Evolutionary conservation across 352 stramenopile genomes (phyloP).

Genomic region (Phytopythium chamaehyphon): DNA sequence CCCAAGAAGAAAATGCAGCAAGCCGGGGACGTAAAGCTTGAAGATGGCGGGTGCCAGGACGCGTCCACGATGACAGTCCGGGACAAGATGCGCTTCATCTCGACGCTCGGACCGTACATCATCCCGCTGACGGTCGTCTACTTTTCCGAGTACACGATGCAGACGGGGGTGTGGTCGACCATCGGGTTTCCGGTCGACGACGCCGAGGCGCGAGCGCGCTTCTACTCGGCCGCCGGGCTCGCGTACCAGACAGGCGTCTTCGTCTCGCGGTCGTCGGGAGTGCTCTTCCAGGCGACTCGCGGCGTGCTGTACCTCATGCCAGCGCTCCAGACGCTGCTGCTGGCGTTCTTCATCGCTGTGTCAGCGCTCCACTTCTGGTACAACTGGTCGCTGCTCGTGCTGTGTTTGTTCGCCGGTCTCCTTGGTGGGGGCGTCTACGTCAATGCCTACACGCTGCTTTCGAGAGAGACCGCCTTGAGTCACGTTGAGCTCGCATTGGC

Average conservation of each 20-base stretch:
- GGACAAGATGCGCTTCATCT: slow-evolving; percentile 67
- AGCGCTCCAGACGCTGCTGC: slow-evolving; percentile 74
- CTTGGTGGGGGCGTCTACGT: slow-evolving; percentile 90
- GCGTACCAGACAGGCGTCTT: slow-evolving; percentile 93
- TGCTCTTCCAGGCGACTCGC: slow-evolving; percentile 73
- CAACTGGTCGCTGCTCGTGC: slow-evolving; percentile 74
- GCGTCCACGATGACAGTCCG: slow-evolving; percentile 36
- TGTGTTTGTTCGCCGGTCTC: slow-evolving; percentile 86
- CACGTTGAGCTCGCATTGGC: slow-evolving; percentile 86
- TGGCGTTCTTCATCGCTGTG: slow-evolving; percentile 86
- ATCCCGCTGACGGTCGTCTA: slow-evolving; percentile 91
- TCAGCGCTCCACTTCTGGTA: slow-evolving; percentile 83
- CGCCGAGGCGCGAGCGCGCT: slow-evolving; percentile 62
- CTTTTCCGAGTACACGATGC: slow-evolving; percentile 92
- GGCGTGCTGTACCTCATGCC: slow-evolving; percentile 88
- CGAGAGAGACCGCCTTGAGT: slow-evolving; percentile 59
- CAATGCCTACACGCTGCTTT: slow-evolving; percentile 90
- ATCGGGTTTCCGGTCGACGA: slow-evolving; percentile 91
- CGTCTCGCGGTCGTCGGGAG: slow-evolving; percentile 85
- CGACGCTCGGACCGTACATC: slow-evolving; percentile 89
- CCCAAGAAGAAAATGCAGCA: slow-evolving; percentile 15
- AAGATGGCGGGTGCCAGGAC: slow-evolving; percentile 10
- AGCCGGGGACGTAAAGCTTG: slow-evolving; percentile 5
- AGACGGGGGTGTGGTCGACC: slow-evolving; percentile 91
- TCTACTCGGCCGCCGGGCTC: slow-evolving; percentile 90